phyloP scores from a whole-genome alignment of 257 asterid species.

The Scutellaria minor region DNA sequence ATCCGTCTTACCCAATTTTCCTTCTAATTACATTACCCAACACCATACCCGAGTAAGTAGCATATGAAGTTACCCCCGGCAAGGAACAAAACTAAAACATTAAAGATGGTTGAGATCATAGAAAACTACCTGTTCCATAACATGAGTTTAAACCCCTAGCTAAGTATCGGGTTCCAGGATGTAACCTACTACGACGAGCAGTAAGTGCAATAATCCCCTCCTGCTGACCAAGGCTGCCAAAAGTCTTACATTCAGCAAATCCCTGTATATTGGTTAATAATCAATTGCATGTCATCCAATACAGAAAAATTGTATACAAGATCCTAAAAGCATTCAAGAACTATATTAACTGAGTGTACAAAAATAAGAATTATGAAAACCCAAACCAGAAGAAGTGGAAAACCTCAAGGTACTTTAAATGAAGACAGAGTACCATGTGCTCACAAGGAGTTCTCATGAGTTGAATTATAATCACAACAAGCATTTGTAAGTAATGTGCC shows the following conservation, averaged over 20 bases:
- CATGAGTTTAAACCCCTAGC: conserved; percentile 98
- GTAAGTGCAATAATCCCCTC: conserved; percentile 95
- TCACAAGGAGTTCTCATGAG: conserved; percentile 10
- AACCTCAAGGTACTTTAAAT: background rate
- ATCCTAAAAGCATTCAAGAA: conserved; percentile 31
- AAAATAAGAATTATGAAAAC: conserved; percentile 20
- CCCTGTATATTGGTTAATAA: conserved; percentile 66
- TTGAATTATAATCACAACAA: conserved; percentile 10
- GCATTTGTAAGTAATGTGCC: conserved; percentile 1
- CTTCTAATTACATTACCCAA: conserved; percentile 11
- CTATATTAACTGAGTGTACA: conserved; percentile 20
- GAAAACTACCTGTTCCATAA: conserved; percentile 78
- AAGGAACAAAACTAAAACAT: conserved; percentile 30
- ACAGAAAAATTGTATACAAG: conserved; percentile 14
- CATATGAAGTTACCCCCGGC: conserved; percentile 22
- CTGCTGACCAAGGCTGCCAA: conserved; percentile 95
- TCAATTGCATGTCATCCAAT: conserved; percentile 41
- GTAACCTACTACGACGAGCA: conserved; percentile 98
- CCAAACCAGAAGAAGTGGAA: conserved; percentile 22
- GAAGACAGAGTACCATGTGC: conserved; percentile 12
- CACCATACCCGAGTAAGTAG: conserved; percentile 5
- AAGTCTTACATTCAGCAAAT: conserved; percentile 82
- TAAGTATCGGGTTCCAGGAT: conserved; percentile 98
- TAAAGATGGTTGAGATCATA: conserved; percentile 22
- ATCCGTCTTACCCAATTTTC: background rate